Percentiles rank a stretch among this genome's conserved stretches.
Evolutionary conservation across 129 eudicot genomes (phyloP).

Genomic region (Saposhnikovia divaricata): DNA sequence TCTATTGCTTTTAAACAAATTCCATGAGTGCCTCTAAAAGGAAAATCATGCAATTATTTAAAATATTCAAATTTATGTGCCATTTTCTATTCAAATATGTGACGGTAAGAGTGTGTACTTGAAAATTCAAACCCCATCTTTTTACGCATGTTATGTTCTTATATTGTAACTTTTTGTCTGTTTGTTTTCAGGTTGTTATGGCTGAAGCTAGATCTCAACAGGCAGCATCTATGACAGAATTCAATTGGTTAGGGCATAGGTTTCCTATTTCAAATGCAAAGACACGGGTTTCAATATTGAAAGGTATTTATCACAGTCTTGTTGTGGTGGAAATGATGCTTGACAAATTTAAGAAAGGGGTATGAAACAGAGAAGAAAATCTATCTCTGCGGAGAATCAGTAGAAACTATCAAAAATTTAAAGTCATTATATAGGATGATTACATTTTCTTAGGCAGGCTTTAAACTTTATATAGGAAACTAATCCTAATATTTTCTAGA

Average conservation of each 20-base stretch:
- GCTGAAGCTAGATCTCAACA: conserved; percentile 98
- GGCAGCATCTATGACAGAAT: conserved; percentile 99
- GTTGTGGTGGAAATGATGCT: neutral
- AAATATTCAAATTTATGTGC: neutral
- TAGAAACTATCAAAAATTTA: neutral
- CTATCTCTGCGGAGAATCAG: neutral
- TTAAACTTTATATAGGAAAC: neutral
- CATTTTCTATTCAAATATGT: neutral
- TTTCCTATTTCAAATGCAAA: conserved; percentile 94
- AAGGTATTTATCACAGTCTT: conserved; percentile 41
- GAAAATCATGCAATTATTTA: neutral
- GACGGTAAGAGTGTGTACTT: neutral
- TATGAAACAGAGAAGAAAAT: no score
- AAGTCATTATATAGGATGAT: neutral
- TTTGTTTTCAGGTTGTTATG: conserved; percentile 75
- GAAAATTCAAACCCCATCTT: neutral
- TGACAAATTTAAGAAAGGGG: neutral
- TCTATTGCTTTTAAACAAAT: neutral
- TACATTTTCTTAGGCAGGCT: neutral
- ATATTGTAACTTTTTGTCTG: conserved; percentile 7
- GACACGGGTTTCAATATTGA: conserved; percentile 79
- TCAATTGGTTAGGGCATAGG: conserved; percentile 84
- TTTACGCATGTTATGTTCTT: neutral
- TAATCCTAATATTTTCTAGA: neutral
- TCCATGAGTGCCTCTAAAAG: neutral